Conservation (phyloP, 2,329 filamentous ascomycete species). For the Cladophialophora exuberans region DNA sequence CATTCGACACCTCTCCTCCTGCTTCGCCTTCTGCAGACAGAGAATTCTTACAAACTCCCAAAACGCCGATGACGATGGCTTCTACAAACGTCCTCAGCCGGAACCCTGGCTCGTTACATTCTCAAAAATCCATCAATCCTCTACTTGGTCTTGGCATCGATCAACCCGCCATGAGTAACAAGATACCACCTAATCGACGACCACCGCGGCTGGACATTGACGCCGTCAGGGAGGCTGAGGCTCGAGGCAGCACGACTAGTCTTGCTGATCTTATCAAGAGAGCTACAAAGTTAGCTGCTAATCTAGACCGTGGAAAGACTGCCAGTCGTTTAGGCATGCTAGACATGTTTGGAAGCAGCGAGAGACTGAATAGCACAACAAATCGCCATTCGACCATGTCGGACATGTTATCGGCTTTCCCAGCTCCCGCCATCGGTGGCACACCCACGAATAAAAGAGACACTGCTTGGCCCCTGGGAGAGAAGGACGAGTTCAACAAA, state of each 20-base stretch:
- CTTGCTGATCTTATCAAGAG: constrained; percentile 87
- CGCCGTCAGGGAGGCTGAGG: constrained; percentile 77
- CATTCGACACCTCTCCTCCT: constrained; percentile 28
- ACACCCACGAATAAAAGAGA: constrained; percentile 46
- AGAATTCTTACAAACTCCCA: constrained; percentile 28
- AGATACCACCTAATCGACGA: constrained; percentile 41
- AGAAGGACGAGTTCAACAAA: constrained; percentile 34
- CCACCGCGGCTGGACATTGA: constrained; percentile 82
- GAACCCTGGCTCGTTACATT: constrained; percentile 18
- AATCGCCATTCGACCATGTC: constrained; percentile 58
- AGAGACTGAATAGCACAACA: constrained; percentile 29
- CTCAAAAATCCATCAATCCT: constrained; percentile 25
- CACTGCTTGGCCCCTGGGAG: constrained; percentile 45
- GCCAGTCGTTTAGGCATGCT: constrained; percentile 61
- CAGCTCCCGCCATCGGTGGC: constrained; percentile 56
- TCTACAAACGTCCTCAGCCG: constrained; percentile 19
- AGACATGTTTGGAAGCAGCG: constrained; percentile 47
- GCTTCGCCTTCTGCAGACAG: constrained; percentile 23
- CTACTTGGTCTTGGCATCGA: constrained; percentile 29
- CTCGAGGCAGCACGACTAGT: constrained; percentile 87
- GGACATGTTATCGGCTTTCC: constrained; percentile 68
- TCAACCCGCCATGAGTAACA: constrained; percentile 42
- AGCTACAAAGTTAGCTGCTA: constrained; percentile 82
- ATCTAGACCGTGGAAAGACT: constrained; percentile 80
- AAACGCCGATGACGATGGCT: constrained; percentile 20